Evolutionary conservation across 306 rosid species (phyloP), one percentile per base, ranked within the genome.

Genomic region (Sindora glabra): DNA sequence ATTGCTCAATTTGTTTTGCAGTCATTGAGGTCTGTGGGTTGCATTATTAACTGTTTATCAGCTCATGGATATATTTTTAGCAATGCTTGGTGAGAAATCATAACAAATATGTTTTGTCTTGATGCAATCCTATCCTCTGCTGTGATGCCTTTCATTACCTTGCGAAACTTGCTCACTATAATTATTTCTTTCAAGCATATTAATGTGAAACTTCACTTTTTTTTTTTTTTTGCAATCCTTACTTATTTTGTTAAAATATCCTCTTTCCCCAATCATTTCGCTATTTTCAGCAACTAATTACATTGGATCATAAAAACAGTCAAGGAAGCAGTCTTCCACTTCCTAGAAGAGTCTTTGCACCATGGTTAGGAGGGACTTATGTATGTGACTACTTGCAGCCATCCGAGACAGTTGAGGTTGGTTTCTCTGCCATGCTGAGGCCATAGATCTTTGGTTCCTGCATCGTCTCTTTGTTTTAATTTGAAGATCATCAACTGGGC

Each of bases 301-400:
- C 65, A 13, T 21, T n/a, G 39, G 42, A 55, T 51, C 8, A 9
- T 36, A 57, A 26, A 8, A 57, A 44, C 94, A 92, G 98, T 70
- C 78, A 88, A 79, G 78, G 79, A 67, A 76, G 82, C 56, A 68
- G 33, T 47, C 81, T 92, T 62, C 72, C 81, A n/a, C 73, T 92
- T 81, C 98, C 98, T 70, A 81, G 86, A 70, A 81, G 98, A 80
- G 95, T 84, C 55, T 83, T 88, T 68, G 58, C 89, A 67, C 96
- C 92, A n/a, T 91, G 98, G 98, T 64, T 91, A 75, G 86, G 67
- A 16, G 86, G 81, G 48, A 57, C 67, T 15, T 75, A 69, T 66
- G 81, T 83, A 32, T 91, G 96, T 55, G 98, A 92, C 81, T 86
- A 92, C 74, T 65, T 92, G 70, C 96, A 86, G 67, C 81, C 95